Percentiles rank a stretch among this genome's conserved stretches.
Conservation (phyloP, 2,329 filamentous ascomycete genomes). For the Pyrenophora tritici-repentis region DNA sequence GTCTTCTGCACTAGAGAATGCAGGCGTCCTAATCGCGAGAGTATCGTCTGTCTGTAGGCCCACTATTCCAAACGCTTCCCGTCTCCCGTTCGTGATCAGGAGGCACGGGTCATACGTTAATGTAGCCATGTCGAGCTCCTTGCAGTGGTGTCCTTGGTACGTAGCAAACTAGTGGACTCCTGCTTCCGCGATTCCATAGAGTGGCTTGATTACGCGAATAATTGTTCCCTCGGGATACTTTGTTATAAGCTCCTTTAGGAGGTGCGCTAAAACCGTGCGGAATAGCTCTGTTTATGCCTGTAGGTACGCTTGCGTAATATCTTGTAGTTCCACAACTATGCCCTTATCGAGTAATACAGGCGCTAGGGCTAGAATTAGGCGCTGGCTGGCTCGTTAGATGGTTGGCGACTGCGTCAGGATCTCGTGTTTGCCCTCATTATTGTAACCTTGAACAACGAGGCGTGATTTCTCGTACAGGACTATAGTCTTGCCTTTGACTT, state of each 20-base stretch:
- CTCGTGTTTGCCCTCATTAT: not conserved
- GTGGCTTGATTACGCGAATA: not conserved
- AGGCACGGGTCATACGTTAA: not conserved
- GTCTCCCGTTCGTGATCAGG: not conserved
- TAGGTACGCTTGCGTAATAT: not conserved
- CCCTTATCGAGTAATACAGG: not conserved
- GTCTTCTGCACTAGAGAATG: too few relatives aligned
- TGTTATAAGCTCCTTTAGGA: not conserved
- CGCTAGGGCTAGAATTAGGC: not conserved
- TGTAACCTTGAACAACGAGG: not conserved
- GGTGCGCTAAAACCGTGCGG: not conserved
- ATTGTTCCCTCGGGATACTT: not conserved
- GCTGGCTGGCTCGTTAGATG: not conserved
- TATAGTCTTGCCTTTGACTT: not conserved
- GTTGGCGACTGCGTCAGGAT: not conserved
- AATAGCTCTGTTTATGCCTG: not conserved
- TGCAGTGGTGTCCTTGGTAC: not conserved
- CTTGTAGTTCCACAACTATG: not conserved
- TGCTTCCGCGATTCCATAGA: not conserved
- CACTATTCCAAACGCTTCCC: too few relatives aligned
- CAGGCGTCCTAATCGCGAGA: too few relatives aligned
- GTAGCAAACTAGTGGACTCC: not conserved
- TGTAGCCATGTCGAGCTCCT: not conserved
- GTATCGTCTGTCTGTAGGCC: too few relatives aligned
- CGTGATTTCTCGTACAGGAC: not conserved